These are phyloP conservation scores for Anthracocystis panici-leucophaei DNA, from an alignment of 1,284 basidiomycete species.

Conservation along the genomic window DNA sequence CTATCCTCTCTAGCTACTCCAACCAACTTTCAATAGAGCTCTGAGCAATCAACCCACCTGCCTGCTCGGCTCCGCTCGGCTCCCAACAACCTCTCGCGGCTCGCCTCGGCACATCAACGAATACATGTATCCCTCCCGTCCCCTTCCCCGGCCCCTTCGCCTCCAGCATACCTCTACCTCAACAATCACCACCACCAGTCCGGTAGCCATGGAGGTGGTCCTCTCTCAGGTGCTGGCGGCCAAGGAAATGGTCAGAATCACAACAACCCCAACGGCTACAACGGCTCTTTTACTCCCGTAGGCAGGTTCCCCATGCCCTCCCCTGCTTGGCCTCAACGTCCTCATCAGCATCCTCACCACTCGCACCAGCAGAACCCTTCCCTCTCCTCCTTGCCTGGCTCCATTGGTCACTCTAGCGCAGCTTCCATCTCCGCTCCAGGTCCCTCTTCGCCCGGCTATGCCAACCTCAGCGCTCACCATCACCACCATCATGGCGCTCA, in stretches of 20 bases:
- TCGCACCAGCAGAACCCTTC: slow-evolving; percentile 64
- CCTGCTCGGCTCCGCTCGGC: neutral
- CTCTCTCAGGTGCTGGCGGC: slow-evolving; percentile 38
- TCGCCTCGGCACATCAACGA: slow-evolving; percentile 17
- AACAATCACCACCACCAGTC: slow-evolving; percentile 55
- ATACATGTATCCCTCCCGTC: slow-evolving; percentile 65
- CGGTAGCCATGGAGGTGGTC: slow-evolving; percentile 48
- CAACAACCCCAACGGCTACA: slow-evolving; percentile 41
- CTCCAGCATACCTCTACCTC: slow-evolving; percentile 63
- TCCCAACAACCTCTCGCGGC: slow-evolving; percentile 15
- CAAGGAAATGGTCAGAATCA: slow-evolving; percentile 27
- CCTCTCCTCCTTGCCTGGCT: slow-evolving; percentile 60
- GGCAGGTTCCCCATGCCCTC: slow-evolving; percentile 52
- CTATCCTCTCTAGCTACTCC: slow-evolving; percentile 13
- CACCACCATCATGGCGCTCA: slow-evolving; percentile 55
- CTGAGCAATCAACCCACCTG: neutral
- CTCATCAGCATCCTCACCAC: slow-evolving; percentile 51
- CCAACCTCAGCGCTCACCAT: slow-evolving; percentile 44
- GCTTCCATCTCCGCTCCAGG: slow-evolving; percentile 43
- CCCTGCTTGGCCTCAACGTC: slow-evolving; percentile 40
- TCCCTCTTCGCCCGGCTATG: slow-evolving; percentile 62
- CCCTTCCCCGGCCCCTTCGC: slow-evolving; percentile 63
- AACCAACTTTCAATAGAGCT: neutral
- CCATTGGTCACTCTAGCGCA: slow-evolving; percentile 52
- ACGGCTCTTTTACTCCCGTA: slow-evolving; percentile 46